Percentiles rank a stretch among this genome's conserved stretches.
Evolutionary conservation across 768 basidiomycete species (phyloP).

Genomic region (Rossbeevera mucosa): DNA sequence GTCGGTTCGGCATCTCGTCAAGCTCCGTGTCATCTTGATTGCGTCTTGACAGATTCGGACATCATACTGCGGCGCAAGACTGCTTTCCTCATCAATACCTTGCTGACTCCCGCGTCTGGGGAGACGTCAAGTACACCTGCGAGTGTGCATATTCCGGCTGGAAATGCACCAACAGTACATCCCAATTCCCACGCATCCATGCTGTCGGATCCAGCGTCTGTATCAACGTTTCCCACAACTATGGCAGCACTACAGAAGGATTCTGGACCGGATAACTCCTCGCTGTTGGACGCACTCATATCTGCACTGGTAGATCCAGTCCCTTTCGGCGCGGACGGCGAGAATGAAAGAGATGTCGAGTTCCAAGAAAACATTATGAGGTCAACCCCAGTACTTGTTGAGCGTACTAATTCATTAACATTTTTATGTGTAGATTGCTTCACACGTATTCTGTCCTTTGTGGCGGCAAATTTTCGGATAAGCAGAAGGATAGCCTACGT

Average conservation of each 20-base stretch:
- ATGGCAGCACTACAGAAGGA: constrained; percentile 42
- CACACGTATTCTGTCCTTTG: constrained; percentile 48
- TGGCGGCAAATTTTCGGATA: constrained; percentile 28
- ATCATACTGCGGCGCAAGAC: constrained; percentile 74
- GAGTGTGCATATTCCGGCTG: constrained; percentile 18
- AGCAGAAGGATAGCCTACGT: constrained; percentile 29
- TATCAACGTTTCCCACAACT: constrained; percentile 48
- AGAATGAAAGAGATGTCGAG: constrained; percentile 54
- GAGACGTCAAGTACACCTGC: constrained; percentile 3
- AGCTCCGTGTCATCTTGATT: constrained; percentile 1
- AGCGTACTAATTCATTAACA: not conserved
- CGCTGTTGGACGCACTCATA: constrained; percentile 48
- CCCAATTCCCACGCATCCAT: constrained; percentile 70
- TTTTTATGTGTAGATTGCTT: constrained; percentile 37
- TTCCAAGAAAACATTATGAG: constrained; percentile 62
- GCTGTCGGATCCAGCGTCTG: constrained; percentile 47
- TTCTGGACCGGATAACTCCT: constrained; percentile 29
- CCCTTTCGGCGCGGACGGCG: constrained; percentile 66
- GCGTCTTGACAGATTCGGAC: constrained; percentile 56
- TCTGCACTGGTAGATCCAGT: constrained; percentile 50
- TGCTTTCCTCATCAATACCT: constrained; percentile 68
- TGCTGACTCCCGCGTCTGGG: constrained; percentile 50
- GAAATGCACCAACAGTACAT: constrained; percentile 45
- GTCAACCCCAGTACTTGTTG: constrained; percentile 27
- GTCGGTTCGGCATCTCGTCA: constrained; percentile 6